Evolutionary conservation across 2,329 filamentous ascomycete species (phyloP), one percentile per base, ranked within the genome.

Genomic region (Stachybotrys chartarum): DNA sequence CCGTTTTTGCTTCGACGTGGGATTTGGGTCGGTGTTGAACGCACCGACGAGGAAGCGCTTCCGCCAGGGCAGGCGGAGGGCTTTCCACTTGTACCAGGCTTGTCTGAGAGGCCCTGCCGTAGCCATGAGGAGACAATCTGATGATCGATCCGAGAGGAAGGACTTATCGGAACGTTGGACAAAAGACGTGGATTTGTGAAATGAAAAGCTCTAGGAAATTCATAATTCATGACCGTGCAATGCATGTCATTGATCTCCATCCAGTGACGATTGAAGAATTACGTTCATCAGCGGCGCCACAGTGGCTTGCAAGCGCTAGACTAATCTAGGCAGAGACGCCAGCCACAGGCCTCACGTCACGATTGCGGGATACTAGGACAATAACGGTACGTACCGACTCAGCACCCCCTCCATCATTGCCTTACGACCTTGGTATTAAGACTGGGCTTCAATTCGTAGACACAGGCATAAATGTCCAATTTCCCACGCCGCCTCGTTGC

Each of bases 31-130:
- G 32, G 16, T 45, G 17, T 7, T 52, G 32, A 45, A 68, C 76
- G 58, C 67, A 85, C 84, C 84, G 58, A 84, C 75, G 45, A 86
- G 78, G 64, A 85, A 83, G 53, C 77, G 76, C 59, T 81, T 84
- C 54, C 84, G 80, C 83, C 84, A 86, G 59, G 84, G 84, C 4
- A 87, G 71, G 50, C 78, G 79, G 52, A 86, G 72, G 30, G 79
- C 70, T 66, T 86, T 86, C 84, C 84, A 87, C 62, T 73, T 76
- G 63, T 78, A 78, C 83, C 83, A 87, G 56, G 72, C 70, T 58
- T 71, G 73, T 45, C 64, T 57, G 49, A 72, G 44, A 52, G 65
- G 63, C 4, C 71, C 73, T 54, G 77, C 73, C 51, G 63, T 56
- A 50, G 68, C 66, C 70, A 75, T 75, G 61, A 51, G 32, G 32